phyloP scores from a whole-genome alignment of 129 eudicot genomes.

The Ambrosia trifida region DNA sequence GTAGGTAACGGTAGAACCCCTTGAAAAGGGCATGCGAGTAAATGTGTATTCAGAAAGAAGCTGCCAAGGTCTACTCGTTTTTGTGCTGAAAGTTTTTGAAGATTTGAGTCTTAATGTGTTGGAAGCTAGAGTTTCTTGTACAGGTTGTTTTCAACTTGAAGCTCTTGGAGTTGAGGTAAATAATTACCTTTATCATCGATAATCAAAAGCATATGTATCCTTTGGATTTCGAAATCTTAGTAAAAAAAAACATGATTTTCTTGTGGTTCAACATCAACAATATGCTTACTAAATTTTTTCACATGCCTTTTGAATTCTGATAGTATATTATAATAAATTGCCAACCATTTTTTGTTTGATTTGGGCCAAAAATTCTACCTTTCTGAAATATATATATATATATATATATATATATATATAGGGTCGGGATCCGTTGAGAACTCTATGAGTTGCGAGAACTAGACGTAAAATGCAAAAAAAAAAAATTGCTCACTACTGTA shows the following conservation, averaged over 20 bases:
- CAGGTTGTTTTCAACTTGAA: conserved; percentile 73
- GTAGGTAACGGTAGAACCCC: conserved; percentile 85
- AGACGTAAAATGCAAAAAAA: too few relatives aligned
- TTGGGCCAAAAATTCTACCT: too few relatives aligned
- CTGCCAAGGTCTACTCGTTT: conserved; percentile 79
- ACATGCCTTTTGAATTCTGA: too few relatives aligned
- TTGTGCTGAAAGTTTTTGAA: conserved; percentile 72
- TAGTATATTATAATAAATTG: too few relatives aligned
- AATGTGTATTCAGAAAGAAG: conserved; percentile 61
- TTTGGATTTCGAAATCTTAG: neutral
- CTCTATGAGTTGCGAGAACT: too few relatives aligned
- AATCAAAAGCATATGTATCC: neutral
- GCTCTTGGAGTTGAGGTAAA: conserved; percentile 31
- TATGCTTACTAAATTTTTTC: too few relatives aligned
- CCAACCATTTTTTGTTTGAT: too few relatives aligned
- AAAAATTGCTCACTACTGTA: too few relatives aligned
- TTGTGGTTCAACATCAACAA: too few relatives aligned
- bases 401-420: too few relatives aligned
- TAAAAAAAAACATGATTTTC: neutral
- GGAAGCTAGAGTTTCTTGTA: conserved; percentile 94
- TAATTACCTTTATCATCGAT: neutral
- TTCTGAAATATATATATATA: too few relatives aligned
- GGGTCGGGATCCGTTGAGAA: too few relatives aligned
- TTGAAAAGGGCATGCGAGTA: conserved; percentile 82
- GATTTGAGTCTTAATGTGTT: conserved; percentile 73